A percentile compares a stretch with the other conserved stretches of the same genome.
These are phyloP conservation scores for Eucalyptus sp. DNA, from an alignment of 345 rosid genomes.

Conservation along the genomic window DNA sequence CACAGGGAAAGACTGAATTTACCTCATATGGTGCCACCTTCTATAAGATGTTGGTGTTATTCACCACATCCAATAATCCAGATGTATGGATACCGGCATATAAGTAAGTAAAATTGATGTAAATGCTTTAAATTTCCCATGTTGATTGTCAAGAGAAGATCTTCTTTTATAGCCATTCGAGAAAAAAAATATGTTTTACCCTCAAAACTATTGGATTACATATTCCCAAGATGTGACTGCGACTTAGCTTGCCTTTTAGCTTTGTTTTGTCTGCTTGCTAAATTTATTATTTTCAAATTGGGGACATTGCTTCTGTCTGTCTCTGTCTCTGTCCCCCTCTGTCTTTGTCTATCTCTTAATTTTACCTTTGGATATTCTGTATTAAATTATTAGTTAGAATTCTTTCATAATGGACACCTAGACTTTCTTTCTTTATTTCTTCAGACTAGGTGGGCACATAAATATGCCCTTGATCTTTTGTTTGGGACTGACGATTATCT, in stretches of 20 bases:
- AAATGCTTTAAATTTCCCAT: neutral
- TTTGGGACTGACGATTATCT: neutral
- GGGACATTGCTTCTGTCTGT: neutral
- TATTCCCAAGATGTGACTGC: neutral
- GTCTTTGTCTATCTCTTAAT: neutral
- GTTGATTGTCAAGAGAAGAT: neutral
- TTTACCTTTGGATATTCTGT: neutral
- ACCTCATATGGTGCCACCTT: constrained; percentile 72
- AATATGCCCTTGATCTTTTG: neutral
- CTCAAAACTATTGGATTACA: neutral
- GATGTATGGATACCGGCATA: constrained; percentile 99
- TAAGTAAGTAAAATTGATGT: constrained; percentile 48
- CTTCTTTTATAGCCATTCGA: neutral
- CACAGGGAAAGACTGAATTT: constrained; percentile 57
- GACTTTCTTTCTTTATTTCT: neutral
- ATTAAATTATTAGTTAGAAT: neutral
- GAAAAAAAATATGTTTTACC: neutral
- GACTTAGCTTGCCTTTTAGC: neutral
- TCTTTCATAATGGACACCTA: neutral
- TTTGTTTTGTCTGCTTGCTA: neutral
- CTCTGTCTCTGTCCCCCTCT: neutral
- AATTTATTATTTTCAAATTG: neutral
- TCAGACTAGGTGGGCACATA: neutral
- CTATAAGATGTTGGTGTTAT: constrained; percentile 82
- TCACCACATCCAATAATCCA: constrained; percentile 97